Evolutionary conservation across 805 yeast genomes (phyloP).

Genomic region (Sugiyamaella lignohabitans): DNA sequence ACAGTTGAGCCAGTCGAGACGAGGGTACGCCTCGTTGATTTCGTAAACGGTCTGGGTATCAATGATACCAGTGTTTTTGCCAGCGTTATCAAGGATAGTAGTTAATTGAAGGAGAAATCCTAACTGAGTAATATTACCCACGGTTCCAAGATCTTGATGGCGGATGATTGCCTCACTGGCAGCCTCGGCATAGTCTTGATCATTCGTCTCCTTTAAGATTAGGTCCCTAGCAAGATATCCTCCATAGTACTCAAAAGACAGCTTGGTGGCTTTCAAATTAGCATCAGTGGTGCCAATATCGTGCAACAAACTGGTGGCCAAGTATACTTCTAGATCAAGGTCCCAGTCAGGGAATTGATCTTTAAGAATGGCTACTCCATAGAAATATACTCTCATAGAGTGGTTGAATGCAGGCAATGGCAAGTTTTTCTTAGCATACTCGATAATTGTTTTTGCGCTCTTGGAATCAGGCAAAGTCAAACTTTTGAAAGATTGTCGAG

Average conservation of each 20-base stretch:
- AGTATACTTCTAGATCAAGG: constrained; percentile 16
- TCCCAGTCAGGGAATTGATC: constrained; percentile 22
- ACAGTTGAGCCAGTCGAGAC: constrained; percentile 21
- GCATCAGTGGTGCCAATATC: constrained; percentile 22
- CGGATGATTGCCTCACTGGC: constrained; percentile 20
- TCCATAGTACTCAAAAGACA: constrained; percentile 25
- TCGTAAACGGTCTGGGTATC: constrained; percentile 17
- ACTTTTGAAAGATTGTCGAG: constrained; percentile 1
- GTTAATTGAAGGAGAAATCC: constrained; percentile 21
- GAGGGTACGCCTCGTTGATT: constrained; percentile 16
- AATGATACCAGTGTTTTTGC: constrained; percentile 13
- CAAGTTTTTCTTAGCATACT: constrained; percentile 11
- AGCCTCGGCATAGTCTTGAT: constrained; percentile 20
- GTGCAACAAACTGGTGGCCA: constrained; percentile 19
- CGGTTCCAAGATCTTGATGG: constrained; percentile 21
- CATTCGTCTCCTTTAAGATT: constrained; percentile 9
- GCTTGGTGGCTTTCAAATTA: constrained; percentile 16
- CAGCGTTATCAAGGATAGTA: constrained; percentile 19
- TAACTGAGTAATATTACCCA: constrained; percentile 18
- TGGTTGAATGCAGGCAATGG: constrained; percentile 16
- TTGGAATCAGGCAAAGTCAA: constrained; percentile 4
- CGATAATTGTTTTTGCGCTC: constrained; percentile 9
- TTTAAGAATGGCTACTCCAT: constrained; percentile 16
- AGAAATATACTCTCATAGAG: constrained; percentile 14
- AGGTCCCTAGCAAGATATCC: constrained; percentile 20